These are phyloP conservation scores for Melampsora medusae DNA, from an alignment of 1,284 basidiomycete genomes.

Conservation along the genomic window DNA sequence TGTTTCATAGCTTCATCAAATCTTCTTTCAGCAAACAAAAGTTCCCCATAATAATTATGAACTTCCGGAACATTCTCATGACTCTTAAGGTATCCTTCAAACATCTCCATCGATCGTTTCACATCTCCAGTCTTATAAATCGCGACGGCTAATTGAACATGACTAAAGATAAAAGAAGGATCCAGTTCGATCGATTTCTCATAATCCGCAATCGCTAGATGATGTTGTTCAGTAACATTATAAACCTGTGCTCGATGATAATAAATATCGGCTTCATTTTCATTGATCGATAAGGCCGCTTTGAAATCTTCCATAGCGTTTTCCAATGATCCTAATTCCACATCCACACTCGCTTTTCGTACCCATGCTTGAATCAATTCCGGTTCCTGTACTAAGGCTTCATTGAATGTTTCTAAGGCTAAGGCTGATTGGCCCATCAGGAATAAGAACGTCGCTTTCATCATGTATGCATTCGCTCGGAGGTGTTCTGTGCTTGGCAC, in stretches of 20 bases:
- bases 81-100: constrained; percentile 60
- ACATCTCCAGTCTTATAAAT: constrained; percentile 86
- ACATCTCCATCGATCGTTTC: constrained; percentile 80
- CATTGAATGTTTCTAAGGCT: constrained; percentile 81
- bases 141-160: constrained; percentile 94
- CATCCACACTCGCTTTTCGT: constrained; percentile 94
- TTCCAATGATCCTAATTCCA: constrained; percentile 74
- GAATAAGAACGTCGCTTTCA: constrained; percentile 77
- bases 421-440: constrained; percentile 63
- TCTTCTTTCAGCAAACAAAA: constrained; percentile 86
- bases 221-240: constrained; percentile 91
- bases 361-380: constrained; percentile 85
- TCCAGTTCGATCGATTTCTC: constrained; percentile 81
- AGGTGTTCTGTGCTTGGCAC: constrained; percentile 68
- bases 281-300: constrained; percentile 76
- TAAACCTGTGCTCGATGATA: constrained; percentile 98
- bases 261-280: constrained; percentile 90
- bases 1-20: constrained; percentile 90
- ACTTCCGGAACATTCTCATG: constrained; percentile 24
- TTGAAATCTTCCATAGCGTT: constrained; percentile 89
- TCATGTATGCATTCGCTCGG: constrained; percentile 83
- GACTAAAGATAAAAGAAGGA: constrained; percentile 81
- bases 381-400: constrained; percentile 71
- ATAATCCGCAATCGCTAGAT: constrained; percentile 83
- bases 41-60: constrained; percentile 73